Conservation (phyloP, 768 basidiomycete genomes). For the Suillus brevipes region DNA sequence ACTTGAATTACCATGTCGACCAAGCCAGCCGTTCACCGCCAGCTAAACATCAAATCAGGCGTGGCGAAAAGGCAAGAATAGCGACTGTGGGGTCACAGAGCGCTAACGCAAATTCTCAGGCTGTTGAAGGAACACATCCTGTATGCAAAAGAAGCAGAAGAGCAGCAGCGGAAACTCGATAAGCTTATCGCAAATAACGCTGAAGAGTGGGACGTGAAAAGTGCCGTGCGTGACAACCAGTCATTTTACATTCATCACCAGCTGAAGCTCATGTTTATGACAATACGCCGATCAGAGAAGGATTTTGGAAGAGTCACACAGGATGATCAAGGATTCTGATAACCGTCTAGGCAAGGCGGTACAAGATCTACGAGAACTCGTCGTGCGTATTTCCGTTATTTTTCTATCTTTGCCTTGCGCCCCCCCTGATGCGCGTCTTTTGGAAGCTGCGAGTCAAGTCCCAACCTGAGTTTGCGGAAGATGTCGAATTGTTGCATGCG, state of each 20-base stretch:
- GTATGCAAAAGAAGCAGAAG: conserved; percentile 66
- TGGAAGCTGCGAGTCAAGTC: conserved; percentile 29
- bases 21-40: conserved; percentile 47
- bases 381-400: conserved; percentile 52
- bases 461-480: conserved; percentile 31
- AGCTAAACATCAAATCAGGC: conserved; percentile 78
- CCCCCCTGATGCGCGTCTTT: conserved; percentile 12
- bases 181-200: conserved; percentile 58
- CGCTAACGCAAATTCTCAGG: conserved; percentile 35
- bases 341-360: conserved; percentile 60
- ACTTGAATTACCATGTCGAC: conserved; percentile 3
- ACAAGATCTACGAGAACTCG: conserved; percentile 61
- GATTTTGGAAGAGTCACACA: conserved; percentile 74
- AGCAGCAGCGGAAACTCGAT: conserved; percentile 58
- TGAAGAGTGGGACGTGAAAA: conserved; percentile 79
- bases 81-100: background rate
- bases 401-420: conserved; percentile 16
- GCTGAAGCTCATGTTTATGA: background rate
- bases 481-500: conserved; percentile 52
- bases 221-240: conserved; percentile 52
- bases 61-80: conserved; percentile 6
- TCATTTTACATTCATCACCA: conserved; percentile 10
- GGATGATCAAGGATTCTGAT: conserved; percentile 74
- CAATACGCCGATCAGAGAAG: conserved; percentile 44
- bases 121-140: conserved; percentile 66